Evolutionary conservation across 1,139 yeast genomes (phyloP).

Genomic region (Lodderomyces elongisporus): DNA sequence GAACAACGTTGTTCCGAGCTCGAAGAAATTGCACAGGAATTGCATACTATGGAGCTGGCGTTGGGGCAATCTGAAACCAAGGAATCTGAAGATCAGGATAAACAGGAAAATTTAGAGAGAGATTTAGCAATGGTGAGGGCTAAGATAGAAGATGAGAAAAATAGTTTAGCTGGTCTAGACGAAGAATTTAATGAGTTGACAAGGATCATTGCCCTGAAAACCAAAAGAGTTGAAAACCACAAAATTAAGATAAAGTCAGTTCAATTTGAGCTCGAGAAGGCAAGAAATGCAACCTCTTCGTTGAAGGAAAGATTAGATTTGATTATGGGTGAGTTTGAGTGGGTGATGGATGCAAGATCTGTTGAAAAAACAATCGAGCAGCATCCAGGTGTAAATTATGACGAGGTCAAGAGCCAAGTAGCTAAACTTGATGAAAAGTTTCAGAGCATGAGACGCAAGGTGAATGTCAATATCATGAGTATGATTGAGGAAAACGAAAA

Average conservation of each 20-base stretch:
- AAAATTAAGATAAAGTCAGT: constrained; percentile 57
- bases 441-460: constrained; percentile 75
- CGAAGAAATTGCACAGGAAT: constrained; percentile 37
- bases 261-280: constrained; percentile 61
- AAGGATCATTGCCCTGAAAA: constrained; percentile 47
- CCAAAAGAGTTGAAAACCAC: constrained; percentile 42
- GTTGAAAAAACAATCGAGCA: constrained; percentile 51
- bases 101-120: constrained; percentile 23
- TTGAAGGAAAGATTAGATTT: constrained; percentile 42
- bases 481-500: constrained; percentile 93
- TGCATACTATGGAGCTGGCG: constrained; percentile 26
- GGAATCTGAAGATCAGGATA: constrained; percentile 20
- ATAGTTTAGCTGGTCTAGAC: constrained; percentile 62
- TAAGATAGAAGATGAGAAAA: constrained; percentile 57
- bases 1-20: constrained; percentile 67
- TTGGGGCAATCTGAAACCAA: constrained; percentile 39
- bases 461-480: constrained; percentile 84
- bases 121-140: constrained; percentile 34
- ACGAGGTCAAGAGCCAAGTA: constrained; percentile 57
- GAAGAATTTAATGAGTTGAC: constrained; percentile 73
- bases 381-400: constrained; percentile 59
- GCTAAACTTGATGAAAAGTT: constrained; percentile 56
- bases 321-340: constrained; percentile 54
- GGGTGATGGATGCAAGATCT: constrained; percentile 67
- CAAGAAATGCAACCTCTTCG: constrained; percentile 37